Conservation (phyloP, 192 early-diverging fungal genomes). For the Dissophora globulifera region DNA sequence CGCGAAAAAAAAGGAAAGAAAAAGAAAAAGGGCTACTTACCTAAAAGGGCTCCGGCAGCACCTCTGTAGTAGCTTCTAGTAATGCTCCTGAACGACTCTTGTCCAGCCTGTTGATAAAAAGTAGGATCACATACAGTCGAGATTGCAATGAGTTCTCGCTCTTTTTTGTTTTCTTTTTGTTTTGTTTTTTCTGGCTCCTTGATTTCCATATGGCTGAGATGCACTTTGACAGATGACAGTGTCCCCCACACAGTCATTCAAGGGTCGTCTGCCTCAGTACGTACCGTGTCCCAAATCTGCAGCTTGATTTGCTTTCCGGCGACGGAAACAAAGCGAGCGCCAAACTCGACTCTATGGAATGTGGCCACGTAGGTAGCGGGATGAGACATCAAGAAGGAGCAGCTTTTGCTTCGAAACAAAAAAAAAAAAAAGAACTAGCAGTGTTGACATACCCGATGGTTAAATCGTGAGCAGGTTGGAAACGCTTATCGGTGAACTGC, state of each 20-base stretch:
- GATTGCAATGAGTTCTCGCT: too few species aligned
- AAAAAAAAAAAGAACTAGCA: neutral
- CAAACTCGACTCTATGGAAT: slow-evolving; percentile 77
- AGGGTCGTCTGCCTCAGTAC: slow-evolving; percentile 17
- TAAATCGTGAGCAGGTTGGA: slow-evolving; percentile 82
- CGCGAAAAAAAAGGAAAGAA: neutral
- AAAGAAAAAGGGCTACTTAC: slow-evolving; percentile 34
- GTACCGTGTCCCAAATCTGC: slow-evolving; percentile 95
- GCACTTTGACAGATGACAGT: too few species aligned
- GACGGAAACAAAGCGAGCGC: slow-evolving; percentile 78
- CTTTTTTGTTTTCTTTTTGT: too few species aligned
- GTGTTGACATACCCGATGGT: slow-evolving; percentile 72
- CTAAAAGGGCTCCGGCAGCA: slow-evolving; percentile 79
- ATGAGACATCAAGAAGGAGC: too few species aligned
- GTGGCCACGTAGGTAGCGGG: neutral
- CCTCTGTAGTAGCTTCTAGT: slow-evolving; percentile 88
- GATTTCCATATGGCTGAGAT: neutral
- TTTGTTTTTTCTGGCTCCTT: too few species aligned
- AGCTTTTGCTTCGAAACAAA: neutral
- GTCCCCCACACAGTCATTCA: too few species aligned
- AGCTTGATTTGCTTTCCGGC: slow-evolving; percentile 89
- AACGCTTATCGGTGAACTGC: slow-evolving; percentile 86
- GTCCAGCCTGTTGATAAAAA: slow-evolving; percentile 74
- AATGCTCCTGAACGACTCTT: slow-evolving; percentile 88
- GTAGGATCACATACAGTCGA: too few species aligned